Base-by-base conservation (phyloP, 139 green algal species). In the Zygnema cylindricum region DNA sequence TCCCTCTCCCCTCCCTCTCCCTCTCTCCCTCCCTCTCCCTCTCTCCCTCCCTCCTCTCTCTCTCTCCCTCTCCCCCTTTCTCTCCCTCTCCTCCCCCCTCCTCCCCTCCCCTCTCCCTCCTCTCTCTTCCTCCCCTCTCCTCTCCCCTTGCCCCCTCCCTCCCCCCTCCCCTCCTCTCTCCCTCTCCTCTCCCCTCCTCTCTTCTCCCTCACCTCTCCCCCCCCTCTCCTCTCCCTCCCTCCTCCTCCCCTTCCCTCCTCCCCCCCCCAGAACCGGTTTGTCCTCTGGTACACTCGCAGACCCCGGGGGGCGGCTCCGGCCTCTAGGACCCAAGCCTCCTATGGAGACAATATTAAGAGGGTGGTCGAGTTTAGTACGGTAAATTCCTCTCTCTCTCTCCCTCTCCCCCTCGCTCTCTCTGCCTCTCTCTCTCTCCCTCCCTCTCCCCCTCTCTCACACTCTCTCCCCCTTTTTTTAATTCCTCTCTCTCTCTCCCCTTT, bases 351-450 rank as follows among this genome's bases (percentile, higher is more conserved):
- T 40, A 89, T 90, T 0, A 81, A 81, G 0, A 57, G 55, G 21
- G 85, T 90, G 55, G 22, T 25, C 3, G 86, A 90, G 40, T 90
- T 90, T 38, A 91, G 86, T 77, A 90, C 86, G 11, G 85, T 90
- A 38, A 32, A n/a, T 63, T 16, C 16, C 49, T 16, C 49, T 63
- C 49, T 16, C 49, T 63, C 49, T 16, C 49, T 63, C 49, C 49
- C 49, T 63, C 49, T 63, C 49, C 16, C 16, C 49, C 49, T 63
- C 49, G 7, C 49, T 63, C 49, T 16, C 49, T 63, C 49, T 25
- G 16, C 7, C 16, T 16, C 49, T 63, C 49, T 16, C 49, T 63
- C 49, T 16, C 49, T 63, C 16, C 49, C 49, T 25, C 49, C 7
- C 7, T 25, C 16, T 16, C 49, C 16, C 49, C 49, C 49, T 63